phyloP scores from a whole-genome alignment of 176 grass and related monocot genomes.

The Elymus sibiricus region DNA sequence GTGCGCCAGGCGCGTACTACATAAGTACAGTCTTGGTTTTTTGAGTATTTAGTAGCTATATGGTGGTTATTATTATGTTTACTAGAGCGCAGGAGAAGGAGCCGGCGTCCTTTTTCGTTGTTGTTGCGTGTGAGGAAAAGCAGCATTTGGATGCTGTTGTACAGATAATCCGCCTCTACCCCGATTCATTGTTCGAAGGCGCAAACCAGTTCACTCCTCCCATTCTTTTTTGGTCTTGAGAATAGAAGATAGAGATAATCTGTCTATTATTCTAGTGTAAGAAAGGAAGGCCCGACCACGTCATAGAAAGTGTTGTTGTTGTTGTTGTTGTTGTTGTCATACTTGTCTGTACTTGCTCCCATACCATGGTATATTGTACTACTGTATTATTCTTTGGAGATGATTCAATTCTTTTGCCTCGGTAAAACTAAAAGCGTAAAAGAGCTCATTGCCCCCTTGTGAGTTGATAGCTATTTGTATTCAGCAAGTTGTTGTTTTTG shows the following conservation, averaged over 20 bases:
- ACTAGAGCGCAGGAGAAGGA: conserved; percentile 26
- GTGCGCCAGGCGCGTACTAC: conserved; percentile 12
- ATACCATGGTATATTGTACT: not conserved
- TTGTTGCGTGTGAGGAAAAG: conserved; percentile 30
- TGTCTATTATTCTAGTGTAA: conserved; percentile 33
- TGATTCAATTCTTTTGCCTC: not conserved
- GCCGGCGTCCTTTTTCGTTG: conserved; percentile 30
- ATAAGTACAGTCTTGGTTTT: conserved; percentile 11
- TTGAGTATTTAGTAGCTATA: conserved; percentile 31
- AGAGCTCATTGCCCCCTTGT: not conserved
- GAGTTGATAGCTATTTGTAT: not conserved
- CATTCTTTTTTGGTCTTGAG: not conserved
- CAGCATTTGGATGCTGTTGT: conserved; percentile 42
- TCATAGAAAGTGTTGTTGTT: conserved; percentile 9
- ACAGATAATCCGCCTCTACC: conserved; percentile 34
- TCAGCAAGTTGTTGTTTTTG: not conserved
- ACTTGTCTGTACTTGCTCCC: not conserved
- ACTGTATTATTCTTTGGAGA: not conserved
- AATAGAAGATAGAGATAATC: conserved; percentile 24
- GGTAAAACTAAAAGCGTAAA: not conserved
- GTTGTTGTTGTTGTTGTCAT: conserved; percentile 33
- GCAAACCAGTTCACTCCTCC: not conserved
- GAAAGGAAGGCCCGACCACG: not conserved
- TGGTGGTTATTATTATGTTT: conserved; percentile 29
- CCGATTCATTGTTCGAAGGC: conserved; percentile 22